These are phyloP conservation scores for Trichothecium roseum DNA, from an alignment of 2,329 filamentous ascomycete genomes.

Conservation along the genomic window DNA sequence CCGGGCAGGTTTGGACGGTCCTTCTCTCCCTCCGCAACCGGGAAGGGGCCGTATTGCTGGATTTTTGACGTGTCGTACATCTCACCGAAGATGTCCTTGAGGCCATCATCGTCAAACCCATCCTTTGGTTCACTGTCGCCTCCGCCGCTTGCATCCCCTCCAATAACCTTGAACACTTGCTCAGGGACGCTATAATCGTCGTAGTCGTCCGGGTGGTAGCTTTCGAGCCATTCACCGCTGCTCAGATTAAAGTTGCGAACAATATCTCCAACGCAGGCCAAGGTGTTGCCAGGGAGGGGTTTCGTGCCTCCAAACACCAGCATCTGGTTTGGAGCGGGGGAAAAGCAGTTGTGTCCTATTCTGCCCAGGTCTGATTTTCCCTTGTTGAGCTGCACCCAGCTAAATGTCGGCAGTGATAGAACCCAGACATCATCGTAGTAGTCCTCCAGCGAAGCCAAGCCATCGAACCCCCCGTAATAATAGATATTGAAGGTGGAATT, in stretches of 20 bases:
- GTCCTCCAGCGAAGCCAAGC: constrained; percentile 24
- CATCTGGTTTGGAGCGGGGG: constrained; percentile 72
- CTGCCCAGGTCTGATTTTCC: constrained; percentile 44
- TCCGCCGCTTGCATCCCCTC: constrained; percentile 53
- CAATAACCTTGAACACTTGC: constrained; percentile 53
- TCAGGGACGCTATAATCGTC: constrained; percentile 60
- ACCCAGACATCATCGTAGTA: constrained; percentile 68
- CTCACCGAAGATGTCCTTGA: constrained; percentile 42
- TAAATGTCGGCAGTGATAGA: constrained; percentile 69
- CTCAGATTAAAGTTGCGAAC: constrained; percentile 65
- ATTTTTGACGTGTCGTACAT: constrained; percentile 48
- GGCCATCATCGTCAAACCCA: constrained; percentile 19
- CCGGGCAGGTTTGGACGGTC: constrained; percentile 9
- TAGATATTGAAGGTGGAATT: constrained; percentile 72
- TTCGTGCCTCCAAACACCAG: constrained; percentile 62
- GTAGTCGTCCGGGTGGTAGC: constrained; percentile 56
- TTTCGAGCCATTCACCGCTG: constrained; percentile 55
- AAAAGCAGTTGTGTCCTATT: constrained; percentile 65
- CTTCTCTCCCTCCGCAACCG: constrained; percentile 14
- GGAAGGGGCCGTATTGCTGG: constrained; percentile 51
- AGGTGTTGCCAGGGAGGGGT: constrained; percentile 13
- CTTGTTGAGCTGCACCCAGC: constrained; percentile 51
- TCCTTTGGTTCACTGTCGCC: constrained; percentile 46
- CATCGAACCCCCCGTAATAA: constrained; percentile 69
- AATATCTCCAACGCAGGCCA: constrained; percentile 39